Conservation (phyloP, 2,329 filamentous ascomycete genomes). For the Aspergillus flavus region DNA sequence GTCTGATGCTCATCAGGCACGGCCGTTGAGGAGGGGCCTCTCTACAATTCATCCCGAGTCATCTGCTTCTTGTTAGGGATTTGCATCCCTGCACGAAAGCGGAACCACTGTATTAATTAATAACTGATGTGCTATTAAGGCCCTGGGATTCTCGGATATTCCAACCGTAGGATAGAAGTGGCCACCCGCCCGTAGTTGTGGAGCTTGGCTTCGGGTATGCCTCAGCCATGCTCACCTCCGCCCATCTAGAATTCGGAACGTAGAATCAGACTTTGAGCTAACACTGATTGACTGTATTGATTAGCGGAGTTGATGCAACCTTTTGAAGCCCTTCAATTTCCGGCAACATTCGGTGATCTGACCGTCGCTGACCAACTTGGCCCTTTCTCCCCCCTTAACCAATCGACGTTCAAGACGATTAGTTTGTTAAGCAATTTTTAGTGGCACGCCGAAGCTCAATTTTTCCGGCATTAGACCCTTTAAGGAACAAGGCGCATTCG, state of each 20-base stretch:
- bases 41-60: neutral
- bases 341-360: constrained; percentile 6
- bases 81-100: neutral
- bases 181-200: neutral
- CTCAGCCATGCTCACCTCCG: neutral
- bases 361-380: neutral
- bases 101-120: constrained; percentile 1
- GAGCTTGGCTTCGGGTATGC: neutral
- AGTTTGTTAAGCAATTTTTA: constrained; percentile 12
- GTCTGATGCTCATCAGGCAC: constrained; percentile 8
- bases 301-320: constrained; percentile 4
- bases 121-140: neutral
- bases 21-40: neutral
- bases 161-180: neutral
- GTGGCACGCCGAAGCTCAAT: constrained; percentile 1
- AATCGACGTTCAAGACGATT: constrained; percentile 3
- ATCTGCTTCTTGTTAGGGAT: neutral
- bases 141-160: neutral
- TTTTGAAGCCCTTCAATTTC: constrained; percentile 4
- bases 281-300: neutral
- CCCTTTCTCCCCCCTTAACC: neutral
- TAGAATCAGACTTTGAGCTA: neutral
- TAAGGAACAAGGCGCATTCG: constrained; percentile 5
- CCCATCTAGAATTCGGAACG: neutral
- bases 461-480: constrained; percentile 5